Conservation (phyloP, 768 basidiomycete genomes). For the Lyophyllum decastes region DNA sequence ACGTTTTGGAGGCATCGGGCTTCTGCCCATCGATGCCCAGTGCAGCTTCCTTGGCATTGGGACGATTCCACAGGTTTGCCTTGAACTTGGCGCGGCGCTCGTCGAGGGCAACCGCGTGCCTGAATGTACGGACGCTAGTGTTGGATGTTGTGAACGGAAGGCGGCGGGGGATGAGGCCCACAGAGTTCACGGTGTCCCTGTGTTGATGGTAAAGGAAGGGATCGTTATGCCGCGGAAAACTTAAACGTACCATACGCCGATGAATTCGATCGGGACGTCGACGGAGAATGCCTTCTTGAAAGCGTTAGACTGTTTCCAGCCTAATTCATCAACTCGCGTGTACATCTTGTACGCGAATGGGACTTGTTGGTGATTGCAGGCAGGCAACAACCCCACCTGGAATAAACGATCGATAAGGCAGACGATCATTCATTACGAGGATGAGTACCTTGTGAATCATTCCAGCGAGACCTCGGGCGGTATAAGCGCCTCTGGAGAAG, state of each 20-base stretch:
- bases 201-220: too few relatives aligned
- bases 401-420: not conserved
- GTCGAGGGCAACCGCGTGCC: slow-evolving; percentile 52
- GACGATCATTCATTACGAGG: not conserved
- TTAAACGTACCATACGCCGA: slow-evolving; percentile 51
- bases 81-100: slow-evolving; percentile 52
- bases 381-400: slow-evolving; percentile 59
- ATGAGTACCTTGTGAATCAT: slow-evolving; percentile 56
- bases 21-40: slow-evolving; percentile 25
- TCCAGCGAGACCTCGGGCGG: slow-evolving; percentile 41
- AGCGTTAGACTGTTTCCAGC: slow-evolving; percentile 27
- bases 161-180: slow-evolving; percentile 40
- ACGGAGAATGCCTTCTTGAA: slow-evolving; percentile 51
- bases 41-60: slow-evolving; percentile 28
- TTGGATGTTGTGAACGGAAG: slow-evolving; percentile 48
- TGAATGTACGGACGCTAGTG: slow-evolving; percentile 43
- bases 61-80: slow-evolving; percentile 35
- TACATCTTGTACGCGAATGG: slow-evolving; percentile 64
- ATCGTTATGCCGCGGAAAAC: too few relatives aligned
- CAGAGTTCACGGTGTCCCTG: slow-evolving; percentile 57
- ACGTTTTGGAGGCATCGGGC: slow-evolving; percentile 5
- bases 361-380: slow-evolving; percentile 55
- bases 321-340: slow-evolving; percentile 25
- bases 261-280: slow-evolving; percentile 44
- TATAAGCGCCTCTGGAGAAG: slow-evolving; percentile 64